Evolutionary conservation across 805 yeast species (phyloP).

Genomic region (Nakazawaea pomicola): DNA sequence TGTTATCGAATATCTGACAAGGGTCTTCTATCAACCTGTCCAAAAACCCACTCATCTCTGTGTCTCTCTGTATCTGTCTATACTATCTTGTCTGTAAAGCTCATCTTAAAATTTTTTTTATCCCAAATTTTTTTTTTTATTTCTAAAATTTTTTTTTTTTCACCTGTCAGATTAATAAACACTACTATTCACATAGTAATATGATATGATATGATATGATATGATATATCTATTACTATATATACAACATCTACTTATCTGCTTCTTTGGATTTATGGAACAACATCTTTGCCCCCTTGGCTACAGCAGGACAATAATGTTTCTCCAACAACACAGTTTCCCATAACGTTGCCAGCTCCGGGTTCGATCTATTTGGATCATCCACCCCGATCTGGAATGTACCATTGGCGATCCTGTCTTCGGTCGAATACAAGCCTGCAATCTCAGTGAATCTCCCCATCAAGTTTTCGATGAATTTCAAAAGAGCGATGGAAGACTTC

Average conservation of each 20-base stretch:
- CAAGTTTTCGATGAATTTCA: slow-evolving; percentile 75
- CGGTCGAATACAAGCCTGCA: slow-evolving; percentile 76
- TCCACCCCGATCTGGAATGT: slow-evolving; percentile 59
- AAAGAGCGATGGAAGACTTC: slow-evolving; percentile 71
- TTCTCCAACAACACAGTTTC: slow-evolving; percentile 73
- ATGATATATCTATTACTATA: background rate
- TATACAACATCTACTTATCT: too few species aligned
- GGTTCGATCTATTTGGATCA: slow-evolving; percentile 70
- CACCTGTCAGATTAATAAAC: too few species aligned
- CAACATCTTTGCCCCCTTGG: slow-evolving; percentile 52
- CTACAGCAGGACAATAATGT: slow-evolving; percentile 82
- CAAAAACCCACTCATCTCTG: slow-evolving; percentile 12
- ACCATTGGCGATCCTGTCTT: slow-evolving; percentile 84
- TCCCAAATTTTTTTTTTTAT: slow-evolving; percentile 3
- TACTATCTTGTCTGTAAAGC: background rate
- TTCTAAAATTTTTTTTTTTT: background rate
- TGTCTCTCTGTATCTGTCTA: background rate
- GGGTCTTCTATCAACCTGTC: slow-evolving; percentile 18
- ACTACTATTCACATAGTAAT: too few species aligned
- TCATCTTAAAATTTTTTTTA: background rate
- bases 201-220: too few species aligned
- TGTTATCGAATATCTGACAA: too few species aligned
- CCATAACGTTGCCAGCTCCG: slow-evolving; percentile 89
- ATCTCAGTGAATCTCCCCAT: slow-evolving; percentile 66
- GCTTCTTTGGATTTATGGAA: slow-evolving; percentile 27